Evolutionary conservation across 345 rosid species (phyloP), one percentile per base, ranked within the genome.

Genomic region (Boechera retrofracta): DNA sequence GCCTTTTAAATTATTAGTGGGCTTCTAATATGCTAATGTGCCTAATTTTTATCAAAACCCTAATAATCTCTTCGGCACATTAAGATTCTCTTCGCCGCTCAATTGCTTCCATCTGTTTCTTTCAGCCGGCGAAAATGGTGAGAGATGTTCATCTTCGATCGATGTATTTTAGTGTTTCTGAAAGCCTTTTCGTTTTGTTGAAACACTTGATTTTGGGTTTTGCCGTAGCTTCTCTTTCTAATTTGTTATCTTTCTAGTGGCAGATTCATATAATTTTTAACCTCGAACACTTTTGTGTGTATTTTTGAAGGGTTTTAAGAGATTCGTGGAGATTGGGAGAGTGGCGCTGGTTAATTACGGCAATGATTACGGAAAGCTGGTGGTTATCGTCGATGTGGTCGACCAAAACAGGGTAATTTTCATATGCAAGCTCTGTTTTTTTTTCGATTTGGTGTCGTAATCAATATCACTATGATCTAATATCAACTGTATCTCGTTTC

Each of bases 321-420:
- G 98, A 76, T 90, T 81, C 79, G 94, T 92, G 6, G 98, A 92
- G 94, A 92, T 92, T 66, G 98, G 96, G 21, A 82, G 96, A 71
- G 98, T 90, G 7, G 96, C 94, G 5, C 89, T 92, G 2, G 88
- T 92, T 76, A 92, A 90, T 87, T 92, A 92, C 73, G 94, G 98
- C 3, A 83, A 87, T 10, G 98, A 93, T 16, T 93, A 89, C 33
- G 93, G 97, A 8, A 88, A 77, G 85, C 91, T 93, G 39, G 97
- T 93, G 1, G 98, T 93, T 49, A 89, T 93, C 78, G 98, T 93
- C 69, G 97, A 93, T 76, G 93, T 93, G 35, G 72, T 91, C 72
- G 95, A 91, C 71, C 97, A 93, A 84, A 93, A 93, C 88, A 78
- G 95, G 62, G 98, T 93, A 84, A 21, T 11, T 42, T 21, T 6